phyloP scores from a whole-genome alignment of 495 filamentous ascomycete species.

The Aspergillus taichungensis region DNA sequence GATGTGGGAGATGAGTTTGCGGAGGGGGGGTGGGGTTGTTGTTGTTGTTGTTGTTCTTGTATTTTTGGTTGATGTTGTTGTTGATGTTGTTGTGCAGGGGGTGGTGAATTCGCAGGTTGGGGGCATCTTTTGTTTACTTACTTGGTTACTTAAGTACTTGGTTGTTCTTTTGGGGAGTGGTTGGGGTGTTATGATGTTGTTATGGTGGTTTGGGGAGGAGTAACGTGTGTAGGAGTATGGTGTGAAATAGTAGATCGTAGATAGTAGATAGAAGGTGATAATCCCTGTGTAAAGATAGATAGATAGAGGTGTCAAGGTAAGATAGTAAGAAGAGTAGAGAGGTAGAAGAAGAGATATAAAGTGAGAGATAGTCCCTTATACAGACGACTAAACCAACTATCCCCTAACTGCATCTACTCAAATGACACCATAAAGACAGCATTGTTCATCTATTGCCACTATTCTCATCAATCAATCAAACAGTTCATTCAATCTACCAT shows the following conservation, averaged over 20 bases:
- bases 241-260: not conserved
- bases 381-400: no score
- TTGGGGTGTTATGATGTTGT: not conserved
- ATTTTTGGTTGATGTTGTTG: not conserved
- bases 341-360: no score
- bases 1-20: constrained; percentile 75
- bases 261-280: not conserved
- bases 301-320: no score
- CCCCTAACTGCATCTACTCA: no score
- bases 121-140: not conserved
- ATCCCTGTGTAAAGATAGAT: no score
- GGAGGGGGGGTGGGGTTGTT: constrained; percentile 12
- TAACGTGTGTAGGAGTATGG: not conserved
- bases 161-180: not conserved
- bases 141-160: not conserved
- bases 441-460: no score
- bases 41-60: not conserved
- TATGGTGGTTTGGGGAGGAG: not conserved
- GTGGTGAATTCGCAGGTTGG: constrained; percentile 10
- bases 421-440: no score
- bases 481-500: not conserved
- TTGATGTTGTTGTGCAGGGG: constrained; percentile 41
- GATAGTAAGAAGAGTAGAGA: no score
- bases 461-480: not conserved
- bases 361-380: no score